Evolutionary conservation across 23 red algal genomes (phyloP).

Genomic region (Cyanidiococcus yangmingshanensis): DNA sequence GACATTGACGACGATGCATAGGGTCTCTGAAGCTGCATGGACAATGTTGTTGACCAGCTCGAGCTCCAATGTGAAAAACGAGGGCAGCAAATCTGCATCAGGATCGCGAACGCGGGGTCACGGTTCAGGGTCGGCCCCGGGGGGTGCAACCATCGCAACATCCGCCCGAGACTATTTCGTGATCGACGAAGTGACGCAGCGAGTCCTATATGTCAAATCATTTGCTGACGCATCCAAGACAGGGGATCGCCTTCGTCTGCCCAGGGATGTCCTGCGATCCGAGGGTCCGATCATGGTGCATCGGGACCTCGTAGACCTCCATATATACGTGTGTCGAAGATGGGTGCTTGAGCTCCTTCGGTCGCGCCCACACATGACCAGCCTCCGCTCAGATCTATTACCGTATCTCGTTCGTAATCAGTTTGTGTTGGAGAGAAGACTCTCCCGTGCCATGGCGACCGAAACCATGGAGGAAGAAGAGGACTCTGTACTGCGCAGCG

Average conservation of each 20-base stretch:
- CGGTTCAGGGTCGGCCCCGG: not conserved
- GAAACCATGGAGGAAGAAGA: not conserved
- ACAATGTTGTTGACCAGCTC: not conserved
- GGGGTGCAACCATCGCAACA: not conserved
- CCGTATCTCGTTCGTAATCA: conserved; percentile 20
- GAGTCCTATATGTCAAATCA: not conserved
- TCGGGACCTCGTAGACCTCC: conserved; percentile 14
- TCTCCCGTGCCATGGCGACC: not conserved
- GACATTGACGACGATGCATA: not conserved
- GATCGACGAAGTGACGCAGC: not conserved
- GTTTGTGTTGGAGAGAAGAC: not conserved
- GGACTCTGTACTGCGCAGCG: not conserved
- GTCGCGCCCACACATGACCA: not conserved
- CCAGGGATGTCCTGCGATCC: not conserved
- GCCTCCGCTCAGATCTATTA: conserved; percentile 24
- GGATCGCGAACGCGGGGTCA: not conserved
- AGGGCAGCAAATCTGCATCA: not conserved
- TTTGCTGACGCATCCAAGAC: not conserved
- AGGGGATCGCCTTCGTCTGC: not conserved
- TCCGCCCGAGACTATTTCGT: not conserved
- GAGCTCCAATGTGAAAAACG: not conserved
- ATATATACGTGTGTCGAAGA: conserved; percentile 19
- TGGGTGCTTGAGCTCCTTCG: conserved; percentile 20
- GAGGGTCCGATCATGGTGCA: not conserved
- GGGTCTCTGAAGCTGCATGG: not conserved